Conservation (phyloP, 2,329 filamentous ascomycete species). For the Sporothrix globosa region DNA sequence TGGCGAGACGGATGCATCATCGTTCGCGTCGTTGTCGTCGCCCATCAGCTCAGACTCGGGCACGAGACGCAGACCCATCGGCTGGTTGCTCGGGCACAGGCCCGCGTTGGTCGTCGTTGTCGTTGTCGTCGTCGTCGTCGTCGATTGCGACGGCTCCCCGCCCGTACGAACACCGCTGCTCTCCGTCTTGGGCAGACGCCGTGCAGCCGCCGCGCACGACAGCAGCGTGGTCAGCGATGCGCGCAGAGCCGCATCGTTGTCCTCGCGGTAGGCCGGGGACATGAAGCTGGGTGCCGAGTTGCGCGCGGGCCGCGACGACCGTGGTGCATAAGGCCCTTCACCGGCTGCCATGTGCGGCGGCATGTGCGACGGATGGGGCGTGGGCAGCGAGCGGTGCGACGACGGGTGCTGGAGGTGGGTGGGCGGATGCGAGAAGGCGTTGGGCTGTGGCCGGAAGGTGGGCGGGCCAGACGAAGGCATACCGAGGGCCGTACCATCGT, state of each 20-base stretch:
- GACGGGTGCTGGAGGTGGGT: conserved; percentile 48
- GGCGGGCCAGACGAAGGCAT: conserved; percentile 53
- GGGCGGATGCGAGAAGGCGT: conserved; percentile 86
- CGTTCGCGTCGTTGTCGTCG: background rate
- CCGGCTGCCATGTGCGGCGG: conserved; percentile 4
- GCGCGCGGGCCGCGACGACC: conserved; percentile 49
- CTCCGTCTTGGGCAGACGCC: conserved; percentile 72
- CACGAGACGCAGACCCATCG: conserved; percentile 62
- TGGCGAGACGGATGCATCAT: conserved; percentile 37
- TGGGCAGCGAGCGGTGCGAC: conserved; percentile 55
- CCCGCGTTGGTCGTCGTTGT: conserved; percentile 43
- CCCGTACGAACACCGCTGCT: conserved; percentile 36
- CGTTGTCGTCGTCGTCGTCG: conserved; percentile 1
- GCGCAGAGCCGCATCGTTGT: conserved; percentile 90
- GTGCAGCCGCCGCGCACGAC: conserved; percentile 89
- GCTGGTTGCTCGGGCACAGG: conserved; percentile 54
- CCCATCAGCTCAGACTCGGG: conserved; percentile 63
- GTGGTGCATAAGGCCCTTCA: conserved; percentile 37
- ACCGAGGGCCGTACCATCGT: conserved; percentile 82
- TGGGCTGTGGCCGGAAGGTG: conserved; percentile 82
- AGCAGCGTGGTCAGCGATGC: conserved; percentile 93
- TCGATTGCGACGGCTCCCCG: conserved; percentile 43
- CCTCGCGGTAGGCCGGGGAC: conserved; percentile 75
- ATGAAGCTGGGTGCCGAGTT: conserved; percentile 62
- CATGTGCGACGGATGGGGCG: conserved; percentile 39